Conservation (phyloP, 257 asterid genomes). For the Ajuga chamaepitys region DNA sequence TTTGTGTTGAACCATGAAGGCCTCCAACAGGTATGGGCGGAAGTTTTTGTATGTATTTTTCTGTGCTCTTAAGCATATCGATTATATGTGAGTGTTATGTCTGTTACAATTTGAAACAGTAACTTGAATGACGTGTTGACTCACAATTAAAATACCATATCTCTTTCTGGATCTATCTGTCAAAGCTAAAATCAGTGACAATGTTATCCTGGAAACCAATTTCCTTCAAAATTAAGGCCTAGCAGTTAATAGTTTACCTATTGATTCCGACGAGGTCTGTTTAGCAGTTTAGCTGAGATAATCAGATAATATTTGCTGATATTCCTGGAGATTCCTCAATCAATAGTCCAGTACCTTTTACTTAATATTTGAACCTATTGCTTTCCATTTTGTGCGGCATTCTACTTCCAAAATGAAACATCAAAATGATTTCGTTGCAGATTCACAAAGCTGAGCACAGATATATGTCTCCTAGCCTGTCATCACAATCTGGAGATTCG, state of each 20-base stretch:
- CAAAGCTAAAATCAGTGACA: background rate
- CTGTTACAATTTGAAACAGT: background rate
- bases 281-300: too few relatives aligned
- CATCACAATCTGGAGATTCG: conserved; percentile 49
- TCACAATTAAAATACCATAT: background rate
- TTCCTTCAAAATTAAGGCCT: background rate
- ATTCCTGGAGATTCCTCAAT: background rate
- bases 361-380: background rate
- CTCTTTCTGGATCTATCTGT: background rate
- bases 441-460: conserved; percentile 49
- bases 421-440: conserved; percentile 30
- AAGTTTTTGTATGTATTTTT: background rate
- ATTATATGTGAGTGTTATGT: background rate
- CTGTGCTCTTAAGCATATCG: background rate
- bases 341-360: background rate
- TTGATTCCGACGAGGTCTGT: background rate
- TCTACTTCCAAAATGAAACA: conserved; percentile 8
- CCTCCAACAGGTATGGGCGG: conserved; percentile 67
- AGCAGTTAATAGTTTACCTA: background rate
- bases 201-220: background rate
- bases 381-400: background rate
- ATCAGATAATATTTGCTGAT: background rate
- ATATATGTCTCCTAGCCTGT: conserved; percentile 43
- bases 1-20: conserved; percentile 87
- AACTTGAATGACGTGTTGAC: background rate